Percentiles rank a stretch among this genome's conserved stretches.
Conservation (phyloP, 768 basidiomycete species). For the Podaxis pistillaris region DNA sequence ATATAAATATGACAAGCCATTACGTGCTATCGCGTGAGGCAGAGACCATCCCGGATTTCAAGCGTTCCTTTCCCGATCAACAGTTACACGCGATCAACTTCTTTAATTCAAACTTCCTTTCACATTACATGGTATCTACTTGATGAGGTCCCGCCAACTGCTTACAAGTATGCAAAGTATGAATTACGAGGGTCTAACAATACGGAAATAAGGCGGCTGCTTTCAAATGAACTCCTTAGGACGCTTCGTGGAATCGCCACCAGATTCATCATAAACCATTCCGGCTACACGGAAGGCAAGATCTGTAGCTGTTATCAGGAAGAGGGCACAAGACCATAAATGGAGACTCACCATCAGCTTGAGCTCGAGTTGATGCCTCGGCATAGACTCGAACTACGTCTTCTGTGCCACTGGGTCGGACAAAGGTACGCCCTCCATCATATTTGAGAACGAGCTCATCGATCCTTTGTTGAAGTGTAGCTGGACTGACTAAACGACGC, state of each 20-base stretch:
- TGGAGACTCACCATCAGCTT: slow-evolving; percentile 74
- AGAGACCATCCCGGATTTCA: not conserved
- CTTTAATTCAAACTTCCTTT: not conserved
- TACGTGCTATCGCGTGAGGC: slow-evolving; percentile 37
- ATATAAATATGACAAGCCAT: slow-evolving; percentile 14
- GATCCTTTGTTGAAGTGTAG: slow-evolving; percentile 76
- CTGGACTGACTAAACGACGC: slow-evolving; percentile 77
- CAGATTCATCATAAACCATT: slow-evolving; percentile 78
- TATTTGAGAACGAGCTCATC: slow-evolving; percentile 78
- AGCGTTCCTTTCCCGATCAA: not conserved
- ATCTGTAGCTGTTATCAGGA: slow-evolving; percentile 41
- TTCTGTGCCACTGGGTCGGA: slow-evolving; percentile 96
- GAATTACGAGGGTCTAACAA: not conserved
- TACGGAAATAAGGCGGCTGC: not conserved
- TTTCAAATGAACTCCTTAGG: slow-evolving; percentile 75
- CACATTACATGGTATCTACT: not conserved
- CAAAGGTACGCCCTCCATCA: slow-evolving; percentile 87
- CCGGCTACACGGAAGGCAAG: slow-evolving; percentile 85
- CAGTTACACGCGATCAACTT: not conserved
- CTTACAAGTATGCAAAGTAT: too few species aligned
- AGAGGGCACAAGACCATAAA: slow-evolving; percentile 1
- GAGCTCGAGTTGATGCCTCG: slow-evolving; percentile 71
- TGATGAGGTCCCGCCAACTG: not conserved
- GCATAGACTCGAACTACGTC: slow-evolving; percentile 98
- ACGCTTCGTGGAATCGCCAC: slow-evolving; percentile 73